Base-by-base conservation (phyloP, 2,329 filamentous ascomycete species). In the Pyrenophora tritici-repentis region DNA sequence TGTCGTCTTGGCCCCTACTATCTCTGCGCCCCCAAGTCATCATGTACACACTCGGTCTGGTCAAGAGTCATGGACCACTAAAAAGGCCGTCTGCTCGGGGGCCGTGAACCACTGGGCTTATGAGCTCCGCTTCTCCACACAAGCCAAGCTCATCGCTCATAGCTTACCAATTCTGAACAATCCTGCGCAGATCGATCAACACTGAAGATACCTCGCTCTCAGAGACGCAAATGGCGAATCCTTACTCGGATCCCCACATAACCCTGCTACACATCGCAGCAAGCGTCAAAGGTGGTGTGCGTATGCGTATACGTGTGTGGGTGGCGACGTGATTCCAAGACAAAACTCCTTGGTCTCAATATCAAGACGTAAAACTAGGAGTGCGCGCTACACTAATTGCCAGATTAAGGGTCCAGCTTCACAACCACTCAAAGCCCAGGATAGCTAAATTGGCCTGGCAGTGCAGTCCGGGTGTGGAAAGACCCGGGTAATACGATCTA, bases 381-480 rank as follows among this genome's bases (percentile, higher is more conserved):
- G 20, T 17, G 29, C 34, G 10, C 34, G 29, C 39, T 48, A 22
- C 22, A 38, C 22, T 18, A 20, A 40, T 32, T 42, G 40, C 44
- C 43, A 52, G 34, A 52, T 51, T 44, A 53, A 55, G 45, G 50
- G 42, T 53, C 42, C 46, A 50, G 26, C 32, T 38, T 33, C 12
- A n/a, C 24, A 36, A 32, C 40, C 37, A 49, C 34, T 42, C 35
- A 32, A 18, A 33, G 46, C 13, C 45, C 41, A 31, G 36, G 41
- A 31, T 16, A 20, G n/a, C 42, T 42, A 40, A 46, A 48, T 55
- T 48, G 26, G 18, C 14, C 24, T 39, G 29, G 4, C 16, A 32
- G 26, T 17, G 22, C 20, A 26, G 38, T 29, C 47, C 43, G 38
- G 43, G 45, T 38, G 42, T 18, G 24, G 10, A 16, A 16, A 42